Conservation (phyloP, 257 asterid genomes). For the Capsicum chinense region DNA sequence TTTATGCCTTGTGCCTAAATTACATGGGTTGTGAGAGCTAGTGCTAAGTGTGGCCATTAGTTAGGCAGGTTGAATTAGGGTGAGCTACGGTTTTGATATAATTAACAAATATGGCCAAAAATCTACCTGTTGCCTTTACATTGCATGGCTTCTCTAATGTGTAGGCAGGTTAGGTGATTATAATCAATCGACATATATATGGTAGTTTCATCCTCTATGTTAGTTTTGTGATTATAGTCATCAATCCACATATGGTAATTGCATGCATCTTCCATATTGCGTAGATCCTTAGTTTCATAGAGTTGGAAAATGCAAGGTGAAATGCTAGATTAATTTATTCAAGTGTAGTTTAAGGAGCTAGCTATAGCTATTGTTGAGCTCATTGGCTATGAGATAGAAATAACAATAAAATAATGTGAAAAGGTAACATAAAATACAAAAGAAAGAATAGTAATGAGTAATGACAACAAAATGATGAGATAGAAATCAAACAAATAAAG, state of each 20-base stretch:
- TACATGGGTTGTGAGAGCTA: neutral
- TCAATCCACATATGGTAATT: neutral
- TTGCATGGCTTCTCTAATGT: too few relatives aligned
- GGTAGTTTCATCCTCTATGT: neutral
- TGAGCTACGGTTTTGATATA: neutral
- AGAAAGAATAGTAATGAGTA: too few relatives aligned
- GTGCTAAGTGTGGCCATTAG: neutral
- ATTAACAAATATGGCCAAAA: neutral
- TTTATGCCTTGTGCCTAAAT: neutral
- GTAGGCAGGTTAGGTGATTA: too few relatives aligned
- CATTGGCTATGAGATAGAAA: too few relatives aligned
- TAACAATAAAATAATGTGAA: too few relatives aligned
- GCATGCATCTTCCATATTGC: neutral
- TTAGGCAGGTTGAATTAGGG: neutral
- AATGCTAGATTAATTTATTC: too few relatives aligned
- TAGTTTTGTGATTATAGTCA: neutral
- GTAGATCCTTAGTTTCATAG: neutral
- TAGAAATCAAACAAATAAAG: too few relatives aligned
- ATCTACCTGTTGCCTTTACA: neutral
- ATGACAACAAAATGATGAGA: too few relatives aligned
- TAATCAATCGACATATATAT: neutral
- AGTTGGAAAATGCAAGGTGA: too few relatives aligned
- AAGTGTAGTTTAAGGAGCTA: too few relatives aligned
- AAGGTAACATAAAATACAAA: too few relatives aligned
- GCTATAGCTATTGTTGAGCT: too few relatives aligned